Evolutionary conservation across 441 rosid species (phyloP), one percentile per base, ranked within the genome.

Genomic region (Sinapis alba): DNA sequence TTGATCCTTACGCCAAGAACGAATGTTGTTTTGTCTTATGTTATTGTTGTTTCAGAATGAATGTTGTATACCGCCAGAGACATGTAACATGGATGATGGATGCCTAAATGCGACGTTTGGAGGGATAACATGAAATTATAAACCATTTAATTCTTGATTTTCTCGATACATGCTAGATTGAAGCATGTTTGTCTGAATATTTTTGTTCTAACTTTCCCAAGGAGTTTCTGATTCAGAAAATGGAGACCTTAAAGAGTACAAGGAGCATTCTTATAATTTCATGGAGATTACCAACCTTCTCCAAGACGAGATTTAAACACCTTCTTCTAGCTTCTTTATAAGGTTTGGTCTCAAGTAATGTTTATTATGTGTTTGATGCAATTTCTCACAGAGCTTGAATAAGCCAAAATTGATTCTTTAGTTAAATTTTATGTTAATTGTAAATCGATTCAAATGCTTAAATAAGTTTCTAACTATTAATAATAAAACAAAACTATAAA

Each of bases 21-120:
- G 36, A 32, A 32, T 32, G 23, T 43, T 41, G 28, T 13, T 16
- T 62, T 50, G 58, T 5, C 8, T 15, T 47, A n/a, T 45, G 50
- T 32, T 59, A 5, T 45, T 34, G 9, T 30, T 23, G 20, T 41
- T 65, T 19, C 41, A 93, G 97, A 70, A 78, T 5, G 98, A 93
- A 73, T 93, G 98, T 61, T 93, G 95, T 84, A 87, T 43, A 68
- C 98, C 97, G 2, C 94, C 97, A 0, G 24, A 32, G 47, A 66
- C 70, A 13, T 93, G 95, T 65, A 77, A 74, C 43, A 5, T 38
- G 15, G 45, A 38, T 38, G 45, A 86, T 93, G 93, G 85, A 80
- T 36, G 74, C 77, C 0, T 80, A 89, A 93, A 90, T 24, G 86
- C 91, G 0, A 93, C 92, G 5, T 85, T 69, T 47, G 27, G 27